A percentile compares a stretch with the other conserved stretches of the same genome.
Conservation (phyloP, 2,329 filamentous ascomycete species). For the Fonsecaea nubica region DNA sequence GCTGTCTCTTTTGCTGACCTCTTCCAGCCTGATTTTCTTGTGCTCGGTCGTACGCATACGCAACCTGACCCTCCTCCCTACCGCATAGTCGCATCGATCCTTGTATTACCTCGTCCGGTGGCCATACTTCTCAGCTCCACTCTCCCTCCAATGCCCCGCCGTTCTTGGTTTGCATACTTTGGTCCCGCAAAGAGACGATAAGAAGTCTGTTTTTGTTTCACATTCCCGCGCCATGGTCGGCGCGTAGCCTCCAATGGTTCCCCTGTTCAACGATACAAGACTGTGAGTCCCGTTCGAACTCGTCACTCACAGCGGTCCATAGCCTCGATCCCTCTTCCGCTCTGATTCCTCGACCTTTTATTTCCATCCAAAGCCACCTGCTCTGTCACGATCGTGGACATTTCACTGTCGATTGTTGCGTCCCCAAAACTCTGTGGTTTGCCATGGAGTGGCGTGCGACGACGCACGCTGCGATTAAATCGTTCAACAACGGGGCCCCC, state of each 20-base stretch:
- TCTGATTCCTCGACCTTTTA: not conserved
- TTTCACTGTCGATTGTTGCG: not conserved
- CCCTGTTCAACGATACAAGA: not conserved
- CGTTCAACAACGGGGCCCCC: not conserved
- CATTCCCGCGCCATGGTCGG: not conserved
- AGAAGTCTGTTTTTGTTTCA: not conserved
- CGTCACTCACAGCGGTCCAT: not conserved
- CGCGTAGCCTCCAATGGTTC: not conserved
- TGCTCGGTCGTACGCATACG: slow-evolving; percentile 6
- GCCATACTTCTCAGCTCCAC: not conserved
- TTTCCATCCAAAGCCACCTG: not conserved
- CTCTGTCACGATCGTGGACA: not conserved
- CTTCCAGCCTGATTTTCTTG: slow-evolving; percentile 5
- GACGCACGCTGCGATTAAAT: not conserved
- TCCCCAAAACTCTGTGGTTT: not conserved
- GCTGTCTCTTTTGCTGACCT: slow-evolving; percentile 23
- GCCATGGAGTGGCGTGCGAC: not conserved
- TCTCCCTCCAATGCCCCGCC: slow-evolving; percentile 1
- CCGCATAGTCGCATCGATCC: not conserved
- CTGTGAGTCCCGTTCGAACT: not conserved
- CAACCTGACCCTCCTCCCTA: not conserved
- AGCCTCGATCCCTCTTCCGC: not conserved
- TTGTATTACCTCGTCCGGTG: not conserved
- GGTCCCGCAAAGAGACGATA: not conserved
- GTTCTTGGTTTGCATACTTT: not conserved